A percentile compares a stretch with the other conserved stretches of the same genome.
Conservation (phyloP, 805 yeast genomes). For the Saturnispora halmiae region DNA sequence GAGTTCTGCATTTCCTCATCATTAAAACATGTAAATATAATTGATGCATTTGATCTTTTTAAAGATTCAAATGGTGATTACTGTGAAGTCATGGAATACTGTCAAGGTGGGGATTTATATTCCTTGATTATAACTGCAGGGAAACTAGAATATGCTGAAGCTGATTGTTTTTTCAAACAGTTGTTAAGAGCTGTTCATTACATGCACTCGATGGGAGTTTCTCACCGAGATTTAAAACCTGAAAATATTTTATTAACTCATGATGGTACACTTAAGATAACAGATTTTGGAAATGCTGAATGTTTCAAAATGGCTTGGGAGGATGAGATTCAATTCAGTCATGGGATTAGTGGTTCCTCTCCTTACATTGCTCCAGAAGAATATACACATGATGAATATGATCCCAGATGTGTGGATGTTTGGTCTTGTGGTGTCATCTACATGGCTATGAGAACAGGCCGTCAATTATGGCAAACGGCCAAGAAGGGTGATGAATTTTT, state of each 20-base stretch:
- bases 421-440: constrained; percentile 93
- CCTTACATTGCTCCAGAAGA: constrained; percentile 93
- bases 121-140: constrained; percentile 67
- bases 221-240: constrained; percentile 84
- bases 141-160: constrained; percentile 72
- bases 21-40: constrained; percentile 68
- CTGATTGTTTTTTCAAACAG: constrained; percentile 83
- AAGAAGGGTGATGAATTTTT: constrained; percentile 74
- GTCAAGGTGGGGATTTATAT: constrained; percentile 75
- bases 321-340: constrained; percentile 54
- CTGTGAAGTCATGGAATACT: constrained; percentile 79
- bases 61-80: constrained; percentile 78
- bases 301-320: constrained; percentile 86
- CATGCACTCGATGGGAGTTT: constrained; percentile 86
- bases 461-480: constrained; percentile 88
- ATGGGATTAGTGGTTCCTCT: constrained; percentile 76
- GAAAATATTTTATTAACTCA: constrained; percentile 72
- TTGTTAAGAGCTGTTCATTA: constrained; percentile 73
- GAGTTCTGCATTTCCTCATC: constrained; percentile 80
- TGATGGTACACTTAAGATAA: constrained; percentile 65
- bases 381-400: constrained; percentile 55
- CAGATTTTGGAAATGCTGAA: constrained; percentile 83
- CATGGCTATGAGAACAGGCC: constrained; percentile 91
- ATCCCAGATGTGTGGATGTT: constrained; percentile 73
- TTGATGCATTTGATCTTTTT: constrained; percentile 64